Conservation (phyloP, 768 basidiomycete genomes). For the Pleurotus ostreatus region DNA sequence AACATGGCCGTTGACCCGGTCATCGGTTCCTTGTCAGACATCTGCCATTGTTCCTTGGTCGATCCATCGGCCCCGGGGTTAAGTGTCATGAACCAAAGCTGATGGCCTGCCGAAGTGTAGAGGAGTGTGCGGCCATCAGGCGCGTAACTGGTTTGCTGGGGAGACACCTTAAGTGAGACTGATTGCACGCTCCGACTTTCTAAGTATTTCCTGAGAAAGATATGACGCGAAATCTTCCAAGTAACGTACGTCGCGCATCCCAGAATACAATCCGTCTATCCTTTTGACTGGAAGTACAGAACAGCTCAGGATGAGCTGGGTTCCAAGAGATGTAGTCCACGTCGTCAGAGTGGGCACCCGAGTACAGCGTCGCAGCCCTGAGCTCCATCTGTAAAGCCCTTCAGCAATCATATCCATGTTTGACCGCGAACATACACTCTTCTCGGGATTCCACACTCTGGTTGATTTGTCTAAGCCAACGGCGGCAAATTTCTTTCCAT, state of each 20-base stretch:
- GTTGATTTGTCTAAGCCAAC: conserved; percentile 79
- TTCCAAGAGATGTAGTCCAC: conserved; percentile 86
- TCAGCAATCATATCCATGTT: not conserved
- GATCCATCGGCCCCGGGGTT: conserved; percentile 48
- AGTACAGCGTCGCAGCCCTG: conserved; percentile 58
- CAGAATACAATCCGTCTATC: conserved; percentile 77
- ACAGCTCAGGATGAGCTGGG: conserved; percentile 78
- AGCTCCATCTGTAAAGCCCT: conserved; percentile 54
- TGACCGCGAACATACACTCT: conserved; percentile 48
- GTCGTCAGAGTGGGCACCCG: conserved; percentile 73
- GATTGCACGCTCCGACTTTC: conserved; percentile 71
- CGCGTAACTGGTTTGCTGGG: conserved; percentile 64
- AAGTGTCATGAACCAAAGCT: conserved; percentile 57
- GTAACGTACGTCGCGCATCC: conserved; percentile 72
- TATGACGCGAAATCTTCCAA: not conserved
- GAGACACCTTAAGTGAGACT: conserved; percentile 52
- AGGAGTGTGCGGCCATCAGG: conserved; percentile 68
- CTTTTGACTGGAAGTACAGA: conserved; percentile 75
- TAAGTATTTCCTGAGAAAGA: conserved; percentile 20
- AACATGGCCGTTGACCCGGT: conserved; percentile 68
- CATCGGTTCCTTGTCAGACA: conserved; percentile 48
- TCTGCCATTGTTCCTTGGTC: conserved; percentile 40
- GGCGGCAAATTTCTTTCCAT: conserved; percentile 77
- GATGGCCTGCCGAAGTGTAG: conserved; percentile 57
- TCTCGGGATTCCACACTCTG: conserved; percentile 75